Evolutionary conservation across 2,329 filamentous ascomycete species (phyloP).

Genomic region (Penicillium concentricum): DNA sequence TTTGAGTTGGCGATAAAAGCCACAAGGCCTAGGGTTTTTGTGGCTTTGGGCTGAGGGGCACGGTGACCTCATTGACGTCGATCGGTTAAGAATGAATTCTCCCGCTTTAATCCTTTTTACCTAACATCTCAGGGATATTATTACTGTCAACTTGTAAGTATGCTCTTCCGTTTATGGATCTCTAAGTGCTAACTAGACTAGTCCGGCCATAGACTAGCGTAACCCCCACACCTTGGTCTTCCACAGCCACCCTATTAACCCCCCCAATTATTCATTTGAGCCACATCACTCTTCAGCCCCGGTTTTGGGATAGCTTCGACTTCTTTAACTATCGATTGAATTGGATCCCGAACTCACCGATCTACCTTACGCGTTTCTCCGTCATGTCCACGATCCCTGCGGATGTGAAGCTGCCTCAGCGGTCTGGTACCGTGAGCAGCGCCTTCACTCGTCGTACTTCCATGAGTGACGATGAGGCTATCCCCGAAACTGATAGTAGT

Average conservation of each 20-base stretch:
- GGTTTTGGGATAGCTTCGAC: not conserved
- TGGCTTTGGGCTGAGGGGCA: not conserved
- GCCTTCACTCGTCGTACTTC: slow-evolving; percentile 34
- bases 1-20: not conserved
- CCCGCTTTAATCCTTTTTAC: not conserved
- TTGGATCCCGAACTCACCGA: not conserved
- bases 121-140: not conserved
- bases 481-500: slow-evolving; percentile 43
- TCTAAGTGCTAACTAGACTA: not conserved
- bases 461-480: slow-evolving; percentile 42
- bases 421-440: slow-evolving; percentile 35
- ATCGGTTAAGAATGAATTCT: not conserved
- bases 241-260: not conserved
- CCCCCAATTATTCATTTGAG: not conserved
- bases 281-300: not conserved
- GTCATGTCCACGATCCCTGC: slow-evolving; percentile 33
- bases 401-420: slow-evolving; percentile 33
- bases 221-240: not conserved
- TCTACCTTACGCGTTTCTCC: not conserved
- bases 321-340: not conserved
- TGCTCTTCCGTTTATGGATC: not conserved
- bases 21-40: not conserved
- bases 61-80: slow-evolving; percentile 5
- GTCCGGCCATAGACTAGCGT: slow-evolving; percentile 7
- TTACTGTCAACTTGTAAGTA: not conserved